Conservation (phyloP, 2,329 filamentous ascomycete genomes). For the Sclerotinia subarctica region DNA sequence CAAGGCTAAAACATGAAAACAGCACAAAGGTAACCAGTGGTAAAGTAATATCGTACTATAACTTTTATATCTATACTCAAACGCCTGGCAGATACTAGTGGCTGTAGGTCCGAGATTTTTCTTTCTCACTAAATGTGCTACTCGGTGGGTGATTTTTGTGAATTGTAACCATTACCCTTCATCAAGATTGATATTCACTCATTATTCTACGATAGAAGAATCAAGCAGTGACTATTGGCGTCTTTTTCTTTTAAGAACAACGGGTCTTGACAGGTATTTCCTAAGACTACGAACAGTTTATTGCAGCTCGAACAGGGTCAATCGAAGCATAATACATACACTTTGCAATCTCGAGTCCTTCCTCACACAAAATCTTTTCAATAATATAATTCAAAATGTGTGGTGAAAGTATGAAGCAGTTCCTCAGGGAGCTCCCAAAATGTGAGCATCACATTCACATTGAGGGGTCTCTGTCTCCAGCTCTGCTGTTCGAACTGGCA, state of each 20-base stretch:
- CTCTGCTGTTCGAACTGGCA: conserved; percentile 67
- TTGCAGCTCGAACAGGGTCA: neutral
- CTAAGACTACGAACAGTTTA: neutral
- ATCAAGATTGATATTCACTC: conserved; percentile 3
- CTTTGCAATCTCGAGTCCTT: neutral
- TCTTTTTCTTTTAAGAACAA: neutral
- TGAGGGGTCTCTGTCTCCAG: conserved; percentile 69
- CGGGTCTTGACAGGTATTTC: neutral
- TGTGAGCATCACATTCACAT: conserved; percentile 81
- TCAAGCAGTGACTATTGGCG: neutral
- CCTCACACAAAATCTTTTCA: neutral
- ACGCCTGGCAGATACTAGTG: neutral
- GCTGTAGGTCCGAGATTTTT: neutral
- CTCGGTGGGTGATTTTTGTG: neutral
- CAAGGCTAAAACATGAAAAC: neutral
- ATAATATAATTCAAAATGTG: conserved; percentile 30
- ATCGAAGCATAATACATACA: neutral
- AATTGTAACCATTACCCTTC: neutral
- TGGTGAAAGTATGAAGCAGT: conserved; percentile 40
- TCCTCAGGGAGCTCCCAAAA: conserved; percentile 67
- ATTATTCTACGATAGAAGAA: neutral
- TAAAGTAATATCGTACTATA: conserved; percentile 3
- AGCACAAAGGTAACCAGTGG: neutral
- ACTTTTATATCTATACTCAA: neutral
- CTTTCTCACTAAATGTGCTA: neutral